phyloP scores from a whole-genome alignment of 371 early-diverging fungal genomes.

The Mucor circinelloides region DNA sequence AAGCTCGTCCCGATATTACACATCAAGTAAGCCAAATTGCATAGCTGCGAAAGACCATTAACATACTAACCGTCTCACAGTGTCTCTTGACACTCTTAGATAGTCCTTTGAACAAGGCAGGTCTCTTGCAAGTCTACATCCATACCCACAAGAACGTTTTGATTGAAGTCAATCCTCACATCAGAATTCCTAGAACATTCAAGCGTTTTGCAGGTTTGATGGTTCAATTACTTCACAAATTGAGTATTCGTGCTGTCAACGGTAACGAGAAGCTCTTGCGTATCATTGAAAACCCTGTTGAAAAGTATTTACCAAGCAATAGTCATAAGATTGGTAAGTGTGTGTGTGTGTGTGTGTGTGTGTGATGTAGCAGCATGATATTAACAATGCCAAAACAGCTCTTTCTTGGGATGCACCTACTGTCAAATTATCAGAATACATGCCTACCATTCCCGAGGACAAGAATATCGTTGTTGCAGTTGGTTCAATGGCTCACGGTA shows the following conservation, averaged over 20 bases:
- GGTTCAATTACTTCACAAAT: slow-evolving; percentile 97
- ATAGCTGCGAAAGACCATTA: not conserved
- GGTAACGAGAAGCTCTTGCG: slow-evolving; percentile 92
- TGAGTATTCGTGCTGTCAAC: slow-evolving; percentile 90
- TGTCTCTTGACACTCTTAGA: slow-evolving; percentile 96
- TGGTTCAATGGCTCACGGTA: slow-evolving; percentile 97
- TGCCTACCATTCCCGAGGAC: slow-evolving; percentile 79
- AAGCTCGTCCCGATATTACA: slow-evolving; percentile 95
- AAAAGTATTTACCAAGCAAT: slow-evolving; percentile 92
- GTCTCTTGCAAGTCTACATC: slow-evolving; percentile 93
- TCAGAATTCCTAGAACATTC: slow-evolving; percentile 97
- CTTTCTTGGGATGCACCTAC: slow-evolving; percentile 93
- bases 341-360: no score
- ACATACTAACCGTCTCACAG: slow-evolving; percentile 37
- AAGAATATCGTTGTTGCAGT: slow-evolving; percentile 88
- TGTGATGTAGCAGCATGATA: not conserved
- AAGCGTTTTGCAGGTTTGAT: slow-evolving; percentile 98
- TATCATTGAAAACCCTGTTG: slow-evolving; percentile 96
- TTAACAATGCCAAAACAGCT: slow-evolving; percentile 43
- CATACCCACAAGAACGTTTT: slow-evolving; percentile 93
- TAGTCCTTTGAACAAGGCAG: slow-evolving; percentile 98
- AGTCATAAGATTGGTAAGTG: slow-evolving; percentile 81
- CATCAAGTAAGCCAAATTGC: slow-evolving; percentile 73
- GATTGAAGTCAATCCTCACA: slow-evolving; percentile 97
- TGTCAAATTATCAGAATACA: slow-evolving; percentile 79